Percentiles rank a stretch among this genome's conserved stretches.
These are phyloP conservation scores for Paramecium sonneborni DNA, from an alignment of 73 alveolate genomes.

Conservation along the genomic window DNA sequence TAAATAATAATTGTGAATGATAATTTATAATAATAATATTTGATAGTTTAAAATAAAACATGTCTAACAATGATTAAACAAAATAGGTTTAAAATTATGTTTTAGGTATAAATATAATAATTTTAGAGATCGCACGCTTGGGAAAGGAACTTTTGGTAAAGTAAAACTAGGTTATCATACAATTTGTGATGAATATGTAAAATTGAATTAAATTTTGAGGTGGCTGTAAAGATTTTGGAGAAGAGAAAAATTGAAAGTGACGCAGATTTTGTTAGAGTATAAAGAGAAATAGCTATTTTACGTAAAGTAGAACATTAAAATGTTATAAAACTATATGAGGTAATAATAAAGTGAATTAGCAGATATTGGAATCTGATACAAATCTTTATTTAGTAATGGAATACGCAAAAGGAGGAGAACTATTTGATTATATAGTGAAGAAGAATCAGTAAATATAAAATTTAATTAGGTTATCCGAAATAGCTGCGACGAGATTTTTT, in stretches of 20 bases:
- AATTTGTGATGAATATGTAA: slow-evolving; percentile 47
- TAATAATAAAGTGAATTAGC: background rate
- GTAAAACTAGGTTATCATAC: slow-evolving; percentile 41
- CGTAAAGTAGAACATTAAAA: slow-evolving; percentile 24
- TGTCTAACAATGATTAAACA: background rate
- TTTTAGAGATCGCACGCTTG: slow-evolving; percentile 53
- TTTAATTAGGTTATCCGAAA: slow-evolving; percentile 52
- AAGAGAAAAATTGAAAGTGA: slow-evolving; percentile 28
- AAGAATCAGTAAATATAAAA: slow-evolving; percentile 68
- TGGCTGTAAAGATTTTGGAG: slow-evolving; percentile 63
- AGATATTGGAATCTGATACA: slow-evolving; percentile 74
- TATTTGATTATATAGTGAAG: slow-evolving; percentile 78
- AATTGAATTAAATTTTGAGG: background rate
- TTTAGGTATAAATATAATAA: background rate
- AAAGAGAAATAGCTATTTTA: slow-evolving; percentile 41
- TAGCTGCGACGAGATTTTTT: background rate
- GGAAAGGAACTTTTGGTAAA: slow-evolving; percentile 48
- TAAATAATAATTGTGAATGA: background rate
- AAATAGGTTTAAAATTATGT: slow-evolving; percentile 39
- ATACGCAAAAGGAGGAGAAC: slow-evolving; percentile 88
- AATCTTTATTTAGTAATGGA: slow-evolving; percentile 82
- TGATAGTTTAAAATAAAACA: background rate
- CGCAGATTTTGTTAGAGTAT: slow-evolving; percentile 51
- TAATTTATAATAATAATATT: background rate
- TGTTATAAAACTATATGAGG: slow-evolving; percentile 54